A percentile compares a stretch with the other conserved stretches of the same genome.
Evolutionary conservation across 139 green algal genomes (phyloP).

Genomic region (Micractinium sp.): DNA sequence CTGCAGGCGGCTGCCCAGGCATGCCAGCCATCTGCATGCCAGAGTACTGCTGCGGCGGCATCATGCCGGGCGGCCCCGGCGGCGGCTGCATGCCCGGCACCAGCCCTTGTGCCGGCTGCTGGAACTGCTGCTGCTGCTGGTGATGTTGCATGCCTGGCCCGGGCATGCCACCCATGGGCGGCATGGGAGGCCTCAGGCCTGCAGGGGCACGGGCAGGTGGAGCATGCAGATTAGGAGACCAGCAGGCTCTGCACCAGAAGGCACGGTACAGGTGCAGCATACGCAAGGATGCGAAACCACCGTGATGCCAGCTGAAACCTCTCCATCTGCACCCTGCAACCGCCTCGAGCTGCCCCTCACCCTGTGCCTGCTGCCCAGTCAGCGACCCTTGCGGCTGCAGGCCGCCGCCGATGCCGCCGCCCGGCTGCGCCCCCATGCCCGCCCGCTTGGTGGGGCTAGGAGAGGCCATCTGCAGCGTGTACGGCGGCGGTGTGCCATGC

Average conservation of each 20-base stretch:
- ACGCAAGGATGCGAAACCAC: too few relatives aligned
- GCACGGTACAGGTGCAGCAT: background rate
- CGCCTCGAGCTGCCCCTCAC: background rate
- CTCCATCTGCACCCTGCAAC: too few relatives aligned
- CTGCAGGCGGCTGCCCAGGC: constrained; percentile 1
- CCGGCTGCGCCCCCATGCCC: background rate
- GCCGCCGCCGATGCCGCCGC: background rate
- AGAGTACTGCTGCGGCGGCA: constrained; percentile 1
- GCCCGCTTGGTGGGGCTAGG: constrained; percentile 22
- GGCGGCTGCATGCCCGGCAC: background rate
- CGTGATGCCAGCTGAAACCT: too few relatives aligned
- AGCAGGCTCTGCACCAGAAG: background rate
- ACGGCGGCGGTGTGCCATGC: constrained; percentile 24
- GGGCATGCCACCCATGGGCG: background rate
- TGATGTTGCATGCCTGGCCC: background rate
- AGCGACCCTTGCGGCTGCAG: background rate
- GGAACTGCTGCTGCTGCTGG: background rate
- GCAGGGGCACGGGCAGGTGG: background rate
- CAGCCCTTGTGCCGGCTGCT: background rate
- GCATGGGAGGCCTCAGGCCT: background rate
- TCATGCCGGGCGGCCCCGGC: background rate
- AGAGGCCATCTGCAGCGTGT: constrained; percentile 14
- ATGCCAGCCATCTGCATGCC: constrained; percentile 3
- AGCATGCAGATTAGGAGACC: background rate
- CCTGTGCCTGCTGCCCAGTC: background rate